phyloP scores from a whole-genome alignment of 2,329 filamentous ascomycete species.

The Paracorniculantispora psalliotae region DNA sequence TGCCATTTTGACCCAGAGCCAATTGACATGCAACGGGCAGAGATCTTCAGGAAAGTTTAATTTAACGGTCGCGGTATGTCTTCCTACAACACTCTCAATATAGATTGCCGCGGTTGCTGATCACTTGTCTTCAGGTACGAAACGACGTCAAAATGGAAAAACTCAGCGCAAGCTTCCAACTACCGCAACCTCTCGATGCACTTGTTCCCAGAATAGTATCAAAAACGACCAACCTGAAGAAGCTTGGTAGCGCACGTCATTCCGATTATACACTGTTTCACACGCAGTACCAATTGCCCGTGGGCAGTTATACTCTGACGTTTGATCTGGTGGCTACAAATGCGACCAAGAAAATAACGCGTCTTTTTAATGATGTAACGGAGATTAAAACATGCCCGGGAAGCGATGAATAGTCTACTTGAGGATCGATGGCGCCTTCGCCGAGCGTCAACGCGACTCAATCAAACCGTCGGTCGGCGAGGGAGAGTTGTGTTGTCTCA shows the following conservation, averaged over 20 bases:
- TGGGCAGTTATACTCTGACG: slow-evolving; percentile 12
- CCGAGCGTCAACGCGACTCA: too few species aligned
- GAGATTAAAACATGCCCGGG: neutral
- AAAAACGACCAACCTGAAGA: slow-evolving; percentile 4
- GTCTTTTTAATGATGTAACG: slow-evolving; percentile 12
- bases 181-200: neutral
- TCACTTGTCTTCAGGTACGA: neutral
- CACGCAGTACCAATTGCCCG: neutral
- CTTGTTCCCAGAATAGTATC: slow-evolving; percentile 5
- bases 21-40: slow-evolving; percentile 8
- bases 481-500: too few species aligned
- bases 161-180: neutral
- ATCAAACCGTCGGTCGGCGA: too few species aligned
- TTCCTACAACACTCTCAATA: too few species aligned
- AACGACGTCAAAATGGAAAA: neutral
- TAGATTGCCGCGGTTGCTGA: neutral
- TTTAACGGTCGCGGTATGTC: neutral
- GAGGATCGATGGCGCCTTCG: neutral
- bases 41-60: neutral
- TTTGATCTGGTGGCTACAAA: slow-evolving; percentile 16
- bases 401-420: neutral
- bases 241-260: neutral
- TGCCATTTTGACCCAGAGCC: slow-evolving; percentile 7
- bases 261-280: slow-evolving; percentile 14
- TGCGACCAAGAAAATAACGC: slow-evolving; percentile 1